Percentiles rank a stretch among this genome's conserved stretches.
These are phyloP conservation scores for Apiospora saccharicola DNA, from an alignment of 2,329 filamentous ascomycete species.

Conservation along the genomic window DNA sequence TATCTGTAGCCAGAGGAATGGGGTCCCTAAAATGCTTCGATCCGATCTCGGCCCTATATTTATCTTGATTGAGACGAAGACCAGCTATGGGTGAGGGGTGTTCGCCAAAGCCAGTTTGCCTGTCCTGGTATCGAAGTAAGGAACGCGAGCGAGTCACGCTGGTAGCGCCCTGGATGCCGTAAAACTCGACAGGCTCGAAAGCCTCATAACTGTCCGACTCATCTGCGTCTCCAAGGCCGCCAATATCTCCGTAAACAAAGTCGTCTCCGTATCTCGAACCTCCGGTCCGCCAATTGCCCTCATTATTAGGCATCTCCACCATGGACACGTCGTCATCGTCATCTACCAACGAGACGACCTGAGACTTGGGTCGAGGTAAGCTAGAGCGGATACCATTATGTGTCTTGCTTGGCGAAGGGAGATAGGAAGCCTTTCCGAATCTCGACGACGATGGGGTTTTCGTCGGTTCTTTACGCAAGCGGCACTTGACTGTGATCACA, in stretches of 20 bases:
- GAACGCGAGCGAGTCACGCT: neutral
- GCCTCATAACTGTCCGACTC: neutral
- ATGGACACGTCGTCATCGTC: constrained; percentile 2
- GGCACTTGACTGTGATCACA: constrained; percentile 8
- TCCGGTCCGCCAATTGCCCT: neutral
- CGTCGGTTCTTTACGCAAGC: neutral
- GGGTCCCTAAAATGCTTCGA: neutral
- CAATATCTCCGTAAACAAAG: neutral
- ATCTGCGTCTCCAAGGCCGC: neutral
- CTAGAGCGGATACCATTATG: neutral
- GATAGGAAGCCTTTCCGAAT: neutral
- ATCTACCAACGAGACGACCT: constrained; percentile 6
- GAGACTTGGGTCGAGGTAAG: neutral
- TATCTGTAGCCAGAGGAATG: neutral
- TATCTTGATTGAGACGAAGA: constrained; percentile 9
- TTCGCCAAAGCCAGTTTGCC: neutral
- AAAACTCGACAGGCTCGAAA: neutral
- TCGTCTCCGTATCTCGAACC: neutral
- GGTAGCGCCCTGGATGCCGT: neutral
- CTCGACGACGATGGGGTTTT: neutral
- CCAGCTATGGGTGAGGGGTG: constrained; percentile 23
- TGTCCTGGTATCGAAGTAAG: constrained; percentile 25
- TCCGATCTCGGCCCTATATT: constrained; percentile 10
- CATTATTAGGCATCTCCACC: neutral
- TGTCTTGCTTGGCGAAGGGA: neutral